Conservation (phyloP, 2,329 filamentous ascomycete genomes). For the Nothopassalora personata region DNA sequence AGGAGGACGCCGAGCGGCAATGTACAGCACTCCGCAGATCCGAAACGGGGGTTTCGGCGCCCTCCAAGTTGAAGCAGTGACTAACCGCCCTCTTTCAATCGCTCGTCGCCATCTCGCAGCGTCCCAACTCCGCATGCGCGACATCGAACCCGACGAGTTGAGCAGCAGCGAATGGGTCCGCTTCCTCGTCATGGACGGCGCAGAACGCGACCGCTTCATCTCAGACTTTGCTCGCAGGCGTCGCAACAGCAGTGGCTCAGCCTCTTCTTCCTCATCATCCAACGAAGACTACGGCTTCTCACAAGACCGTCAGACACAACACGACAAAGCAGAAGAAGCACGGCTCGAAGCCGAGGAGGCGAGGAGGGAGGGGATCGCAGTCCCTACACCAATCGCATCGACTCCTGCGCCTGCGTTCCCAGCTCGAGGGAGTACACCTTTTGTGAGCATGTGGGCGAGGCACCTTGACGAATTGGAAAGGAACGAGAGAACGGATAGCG, state of each 20-base stretch:
- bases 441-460: slow-evolving; percentile 29
- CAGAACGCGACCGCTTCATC: slow-evolving; percentile 33
- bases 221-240: slow-evolving; percentile 26
- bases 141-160: slow-evolving; percentile 33
- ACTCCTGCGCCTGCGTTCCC: not conserved
- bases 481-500: slow-evolving; percentile 10
- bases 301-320: slow-evolving; percentile 17
- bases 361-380: slow-evolving; percentile 14
- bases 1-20: slow-evolving; percentile 24
- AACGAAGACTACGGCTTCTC: slow-evolving; percentile 9
- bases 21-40: slow-evolving; percentile 34
- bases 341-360: slow-evolving; percentile 26
- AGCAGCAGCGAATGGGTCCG: slow-evolving; percentile 31
- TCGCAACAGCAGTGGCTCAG: slow-evolving; percentile 24
- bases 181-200: slow-evolving; percentile 32
- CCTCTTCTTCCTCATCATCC: slow-evolving; percentile 14
- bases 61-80: slow-evolving; percentile 32
- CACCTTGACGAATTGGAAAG: slow-evolving; percentile 24
- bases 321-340: slow-evolving; percentile 31
- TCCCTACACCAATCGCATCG: slow-evolving; percentile 10
- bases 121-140: slow-evolving; percentile 31
- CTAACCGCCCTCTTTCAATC: slow-evolving; percentile 31
- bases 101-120: slow-evolving; percentile 32
- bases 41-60: slow-evolving; percentile 32
- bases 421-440: slow-evolving; percentile 20